Percentiles rank a stretch among this genome's conserved stretches.
These are phyloP conservation scores for Phanerodontia chrysosporium DNA, from an alignment of 768 basidiomycete genomes.

Conservation along the genomic window DNA sequence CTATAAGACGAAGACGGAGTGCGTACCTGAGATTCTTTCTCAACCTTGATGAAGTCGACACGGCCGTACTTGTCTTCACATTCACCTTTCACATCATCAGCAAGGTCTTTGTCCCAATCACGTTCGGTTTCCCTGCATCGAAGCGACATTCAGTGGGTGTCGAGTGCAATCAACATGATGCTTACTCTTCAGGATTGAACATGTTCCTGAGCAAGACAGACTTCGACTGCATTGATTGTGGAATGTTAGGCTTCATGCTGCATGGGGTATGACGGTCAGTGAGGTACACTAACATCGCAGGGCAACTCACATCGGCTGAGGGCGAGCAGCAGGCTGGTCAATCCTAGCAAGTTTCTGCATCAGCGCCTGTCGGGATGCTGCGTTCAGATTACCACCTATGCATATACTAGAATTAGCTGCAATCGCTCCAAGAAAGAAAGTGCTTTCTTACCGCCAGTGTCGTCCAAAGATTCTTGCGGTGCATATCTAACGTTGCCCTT, in stretches of 20 bases:
- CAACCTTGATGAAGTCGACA: slow-evolving; percentile 86
- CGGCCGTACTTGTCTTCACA: slow-evolving; percentile 87
- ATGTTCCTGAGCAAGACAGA: slow-evolving; percentile 90
- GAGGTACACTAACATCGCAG: background rate
- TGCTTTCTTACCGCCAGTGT: slow-evolving; percentile 66
- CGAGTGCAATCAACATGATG: too few species aligned
- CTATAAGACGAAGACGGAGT: background rate
- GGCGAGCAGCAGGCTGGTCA: slow-evolving; percentile 55
- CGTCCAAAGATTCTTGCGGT: slow-evolving; percentile 79
- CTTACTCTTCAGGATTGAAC: slow-evolving; percentile 96
- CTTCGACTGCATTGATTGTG: slow-evolving; percentile 83
- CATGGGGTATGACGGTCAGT: slow-evolving; percentile 12
- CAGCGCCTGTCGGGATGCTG: slow-evolving; percentile 96
- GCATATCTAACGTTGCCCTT: slow-evolving; percentile 77
- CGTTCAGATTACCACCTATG: slow-evolving; percentile 93
- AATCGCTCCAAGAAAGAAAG: background rate
- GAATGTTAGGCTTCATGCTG: slow-evolving; percentile 75
- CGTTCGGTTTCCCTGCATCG: slow-evolving; percentile 90
- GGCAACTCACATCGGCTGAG: slow-evolving; percentile 56
- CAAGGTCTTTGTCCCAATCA: slow-evolving; percentile 96
- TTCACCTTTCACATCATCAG: slow-evolving; percentile 94
- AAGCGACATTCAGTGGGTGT: too few species aligned
- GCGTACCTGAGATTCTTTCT: slow-evolving; percentile 87
- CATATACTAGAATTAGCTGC: background rate
- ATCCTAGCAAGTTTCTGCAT: slow-evolving; percentile 99